Conservation (phyloP, 768 basidiomycete species). For the Exidia glandulosa region DNA sequence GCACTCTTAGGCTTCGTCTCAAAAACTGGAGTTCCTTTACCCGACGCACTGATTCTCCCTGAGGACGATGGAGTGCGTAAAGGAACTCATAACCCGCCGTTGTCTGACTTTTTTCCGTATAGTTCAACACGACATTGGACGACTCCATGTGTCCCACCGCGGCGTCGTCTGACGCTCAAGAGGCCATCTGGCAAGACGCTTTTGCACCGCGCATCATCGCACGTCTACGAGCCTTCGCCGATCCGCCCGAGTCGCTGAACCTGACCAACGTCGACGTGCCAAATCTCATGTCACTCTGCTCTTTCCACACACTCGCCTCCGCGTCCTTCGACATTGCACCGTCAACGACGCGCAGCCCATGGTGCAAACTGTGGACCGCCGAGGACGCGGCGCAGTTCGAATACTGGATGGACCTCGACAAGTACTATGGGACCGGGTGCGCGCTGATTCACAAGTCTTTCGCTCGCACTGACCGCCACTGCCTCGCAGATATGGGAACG, state of each 20-base stretch:
- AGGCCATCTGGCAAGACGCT: constrained; percentile 39
- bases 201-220: constrained; percentile 46
- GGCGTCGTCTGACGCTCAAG: constrained; percentile 32
- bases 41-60: constrained; percentile 43
- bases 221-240: constrained; percentile 38
- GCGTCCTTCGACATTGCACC: not conserved
- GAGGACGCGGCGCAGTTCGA: constrained; percentile 59
- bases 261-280: constrained; percentile 44
- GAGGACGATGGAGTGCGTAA: constrained; percentile 41
- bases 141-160: constrained; percentile 53
- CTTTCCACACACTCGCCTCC: constrained; percentile 60
- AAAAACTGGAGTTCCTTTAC: constrained; percentile 35
- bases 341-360: constrained; percentile 34
- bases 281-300: constrained; percentile 60
- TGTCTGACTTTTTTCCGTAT: constrained; percentile 1
- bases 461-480: not conserved
- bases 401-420: constrained; percentile 61
- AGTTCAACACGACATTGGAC: constrained; percentile 54
- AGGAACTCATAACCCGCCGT: not conserved
- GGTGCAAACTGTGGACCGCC: constrained; percentile 59
- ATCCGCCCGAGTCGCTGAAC: constrained; percentile 50
- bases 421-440: constrained; percentile 70
- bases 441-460: constrained; percentile 10
- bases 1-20: constrained; percentile 41
- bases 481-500: constrained; percentile 46